Percentiles rank a stretch among this genome's conserved stretches.
Conservation (phyloP, 208 protist genomes). For the Trypanosomatidae sp. region DNA sequence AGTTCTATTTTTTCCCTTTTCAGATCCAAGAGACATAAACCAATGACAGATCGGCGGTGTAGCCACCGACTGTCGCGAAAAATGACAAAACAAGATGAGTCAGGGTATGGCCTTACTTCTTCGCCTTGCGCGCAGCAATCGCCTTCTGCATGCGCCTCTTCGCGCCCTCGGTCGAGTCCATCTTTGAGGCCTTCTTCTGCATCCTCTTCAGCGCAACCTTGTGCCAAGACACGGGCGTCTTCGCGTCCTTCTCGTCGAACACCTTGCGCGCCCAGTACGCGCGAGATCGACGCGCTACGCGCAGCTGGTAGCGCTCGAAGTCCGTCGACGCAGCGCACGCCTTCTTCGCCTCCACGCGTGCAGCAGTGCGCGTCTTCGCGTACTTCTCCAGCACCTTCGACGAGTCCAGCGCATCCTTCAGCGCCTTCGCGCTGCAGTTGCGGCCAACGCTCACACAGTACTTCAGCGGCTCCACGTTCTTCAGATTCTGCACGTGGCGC, state of each 20-base stretch:
- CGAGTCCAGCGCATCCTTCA: slow-evolving; percentile 70
- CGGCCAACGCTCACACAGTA: slow-evolving; percentile 56
- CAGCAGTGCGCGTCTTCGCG: slow-evolving; percentile 77
- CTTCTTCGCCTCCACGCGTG: slow-evolving; percentile 80
- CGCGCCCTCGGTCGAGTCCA: slow-evolving; percentile 65
- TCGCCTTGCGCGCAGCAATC: slow-evolving; percentile 67
- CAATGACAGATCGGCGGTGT: not conserved
- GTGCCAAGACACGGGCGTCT: slow-evolving; percentile 89
- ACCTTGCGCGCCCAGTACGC: slow-evolving; percentile 90
- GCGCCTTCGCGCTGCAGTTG: slow-evolving; percentile 74
- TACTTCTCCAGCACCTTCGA: slow-evolving; percentile 88
- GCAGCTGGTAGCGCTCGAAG: slow-evolving; percentile 93
- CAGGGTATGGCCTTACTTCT: slow-evolving; percentile 30
- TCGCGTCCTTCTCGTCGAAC: slow-evolving; percentile 90
- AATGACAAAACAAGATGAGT: slow-evolving; percentile 14
- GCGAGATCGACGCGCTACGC: slow-evolving; percentile 88
- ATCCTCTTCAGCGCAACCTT: slow-evolving; percentile 86
- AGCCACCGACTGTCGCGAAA: not conserved
- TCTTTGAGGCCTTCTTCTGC: slow-evolving; percentile 85
- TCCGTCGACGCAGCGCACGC: slow-evolving; percentile 80
- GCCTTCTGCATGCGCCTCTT: slow-evolving; percentile 92
- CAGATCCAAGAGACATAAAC: not conserved
- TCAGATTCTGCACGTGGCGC: slow-evolving; percentile 90
- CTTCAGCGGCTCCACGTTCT: slow-evolving; percentile 88
- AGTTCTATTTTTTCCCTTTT: slow-evolving; percentile 4